Conservation (phyloP, 1,139 yeast species). For the Entelexis paramagnoliae region DNA sequence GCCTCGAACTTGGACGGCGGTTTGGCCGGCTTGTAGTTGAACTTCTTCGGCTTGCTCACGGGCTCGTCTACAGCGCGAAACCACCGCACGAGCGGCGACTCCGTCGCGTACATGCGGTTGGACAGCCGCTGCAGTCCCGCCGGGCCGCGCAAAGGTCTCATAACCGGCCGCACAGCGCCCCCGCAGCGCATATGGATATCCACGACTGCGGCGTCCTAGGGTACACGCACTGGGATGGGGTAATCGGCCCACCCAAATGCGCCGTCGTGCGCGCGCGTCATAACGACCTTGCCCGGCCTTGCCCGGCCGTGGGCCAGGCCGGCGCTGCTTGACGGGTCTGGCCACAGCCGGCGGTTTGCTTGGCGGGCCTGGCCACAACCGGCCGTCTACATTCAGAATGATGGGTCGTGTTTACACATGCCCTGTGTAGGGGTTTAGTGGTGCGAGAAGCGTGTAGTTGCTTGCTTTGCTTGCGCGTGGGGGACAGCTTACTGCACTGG, state of each 20-base stretch:
- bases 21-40: conserved; percentile 35
- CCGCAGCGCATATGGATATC: not conserved
- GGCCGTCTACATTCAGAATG: too few relatives aligned
- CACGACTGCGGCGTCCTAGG: conserved; percentile 1
- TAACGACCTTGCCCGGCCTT: too few relatives aligned
- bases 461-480: too few relatives aligned
- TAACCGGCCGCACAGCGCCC: not conserved
- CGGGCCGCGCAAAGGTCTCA: not conserved
- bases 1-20: conserved; percentile 57
- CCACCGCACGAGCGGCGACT: conserved; percentile 38
- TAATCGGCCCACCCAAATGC: not conserved
- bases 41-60: conserved; percentile 51
- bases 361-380: too few relatives aligned
- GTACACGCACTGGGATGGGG: conserved; percentile 1
- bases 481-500: too few relatives aligned
- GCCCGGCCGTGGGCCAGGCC: too few relatives aligned
- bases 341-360: too few relatives aligned
- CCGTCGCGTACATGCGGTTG: not conserved
- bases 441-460: too few relatives aligned
- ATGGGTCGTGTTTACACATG: too few relatives aligned
- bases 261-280: too few relatives aligned
- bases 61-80: conserved; percentile 79
- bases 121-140: not conserved
- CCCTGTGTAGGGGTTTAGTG: too few relatives aligned
- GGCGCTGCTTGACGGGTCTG: too few relatives aligned